Evolutionary conservation across 2,329 filamentous ascomycete species (phyloP), one percentile per base, ranked within the genome.

Genomic region (Penicillium sp.): DNA sequence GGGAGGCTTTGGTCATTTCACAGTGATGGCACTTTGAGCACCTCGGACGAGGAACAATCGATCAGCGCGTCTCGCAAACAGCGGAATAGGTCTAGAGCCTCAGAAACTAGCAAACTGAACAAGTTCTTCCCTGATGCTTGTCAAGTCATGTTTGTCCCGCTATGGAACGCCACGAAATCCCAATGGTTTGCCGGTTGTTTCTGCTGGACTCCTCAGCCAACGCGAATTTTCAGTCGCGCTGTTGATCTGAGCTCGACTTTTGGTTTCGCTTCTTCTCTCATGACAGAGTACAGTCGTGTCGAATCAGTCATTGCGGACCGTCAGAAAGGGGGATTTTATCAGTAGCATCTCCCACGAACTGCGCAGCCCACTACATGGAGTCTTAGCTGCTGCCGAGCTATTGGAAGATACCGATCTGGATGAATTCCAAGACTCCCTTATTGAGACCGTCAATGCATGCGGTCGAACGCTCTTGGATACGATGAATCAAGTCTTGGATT

Each of bases 311-410:
- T 65, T 1, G 63, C 64, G 2, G 75, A 80, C 47, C 70, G 72
- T 24, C 72, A 76, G 23, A 82, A 82, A 82, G 54, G 72, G 72
- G 1, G 76, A 79, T 12, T 81, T 82, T 46, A 75, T 82, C 28
- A 75, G 76, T 1, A 76, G 73, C 2, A 79, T 81, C 24, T 76
- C 73, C 26, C 79, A 81, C 50, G 79, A 81, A 57, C 60, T 81
- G 7, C 66, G 77, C n/a, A 73, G 61, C 38, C 79, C 70, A 41
- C 64, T 74, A 47, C 79, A 75, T 52, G 77, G 74, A 23, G 70
- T 74, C 21, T 60, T 75, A 13, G 78, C 74, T 1, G 77, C 74
- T 2, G 67, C 74, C 2, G 78, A 81, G 49, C 74, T 80, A 12
- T 63, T 81, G 4, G 67, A 70, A 8, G 75, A 77, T 7, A 77